Evolutionary conservation across 139 green algal species (phyloP).

Genomic region (Chlamydomonas sp.): DNA sequence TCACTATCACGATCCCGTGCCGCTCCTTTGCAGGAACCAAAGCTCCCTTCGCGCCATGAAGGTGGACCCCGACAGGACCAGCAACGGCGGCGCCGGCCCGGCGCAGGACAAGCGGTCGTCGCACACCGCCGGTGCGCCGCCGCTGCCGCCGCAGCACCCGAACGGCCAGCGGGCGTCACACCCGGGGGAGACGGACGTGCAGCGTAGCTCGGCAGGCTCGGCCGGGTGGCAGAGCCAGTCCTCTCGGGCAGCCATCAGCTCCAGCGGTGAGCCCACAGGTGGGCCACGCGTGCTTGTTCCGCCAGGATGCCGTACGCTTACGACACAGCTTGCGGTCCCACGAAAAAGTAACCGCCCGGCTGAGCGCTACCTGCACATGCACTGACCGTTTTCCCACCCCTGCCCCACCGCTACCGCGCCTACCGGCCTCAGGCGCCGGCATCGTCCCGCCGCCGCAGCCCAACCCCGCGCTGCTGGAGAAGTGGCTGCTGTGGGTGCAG

Average conservation of each 20-base stretch:
- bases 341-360: too few species aligned
- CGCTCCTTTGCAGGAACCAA: too few species aligned
- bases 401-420: too few species aligned
- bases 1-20: neutral
- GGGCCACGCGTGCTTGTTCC: too few species aligned
- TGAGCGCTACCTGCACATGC: too few species aligned
- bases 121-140: neutral
- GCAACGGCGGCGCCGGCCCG: neutral
- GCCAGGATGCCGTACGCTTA: too few species aligned
- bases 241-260: neutral
- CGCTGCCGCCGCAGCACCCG: neutral
- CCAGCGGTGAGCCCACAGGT: neutral
- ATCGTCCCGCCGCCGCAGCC: neutral
- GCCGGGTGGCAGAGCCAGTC: neutral
- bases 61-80: neutral
- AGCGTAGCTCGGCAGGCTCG: neutral
- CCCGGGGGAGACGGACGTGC: too few species aligned
- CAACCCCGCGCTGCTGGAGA: constrained; percentile 37
- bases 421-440: too few species aligned
- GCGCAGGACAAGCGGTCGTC: too few species aligned
- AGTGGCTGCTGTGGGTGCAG: constrained; percentile 49
- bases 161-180: neutral
- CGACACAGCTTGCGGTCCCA: too few species aligned
- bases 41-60: neutral
- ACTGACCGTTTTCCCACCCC: too few species aligned